Percentiles rank a stretch among this genome's conserved stretches.
Evolutionary conservation across 2,329 filamentous ascomycete genomes (phyloP).

Genomic region (Colletotrichum navitas): DNA sequence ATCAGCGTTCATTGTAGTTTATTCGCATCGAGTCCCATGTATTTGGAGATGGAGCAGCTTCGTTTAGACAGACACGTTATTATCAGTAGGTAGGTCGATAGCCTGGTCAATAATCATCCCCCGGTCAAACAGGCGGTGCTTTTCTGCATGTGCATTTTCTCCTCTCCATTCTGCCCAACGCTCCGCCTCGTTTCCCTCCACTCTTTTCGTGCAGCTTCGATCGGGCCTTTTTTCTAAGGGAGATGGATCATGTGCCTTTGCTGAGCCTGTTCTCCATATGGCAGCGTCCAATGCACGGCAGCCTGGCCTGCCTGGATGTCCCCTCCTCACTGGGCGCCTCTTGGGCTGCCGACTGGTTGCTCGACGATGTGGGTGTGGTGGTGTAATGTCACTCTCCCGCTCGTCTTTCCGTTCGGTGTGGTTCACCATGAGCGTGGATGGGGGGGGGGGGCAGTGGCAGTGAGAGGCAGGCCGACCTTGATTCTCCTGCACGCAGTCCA

Average conservation of each 20-base stretch:
- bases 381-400: not conserved
- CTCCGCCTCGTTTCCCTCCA: constrained; percentile 7
- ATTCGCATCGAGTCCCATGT: not conserved
- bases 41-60: not conserved
- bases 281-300: constrained; percentile 12
- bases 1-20: not conserved
- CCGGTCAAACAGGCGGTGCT: constrained; percentile 27
- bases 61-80: not conserved
- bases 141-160: constrained; percentile 11
- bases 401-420: not conserved
- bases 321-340: constrained; percentile 26
- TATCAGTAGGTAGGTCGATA: not conserved
- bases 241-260: not conserved
- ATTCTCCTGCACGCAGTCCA: not conserved
- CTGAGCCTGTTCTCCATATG: not conserved
- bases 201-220: constrained; percentile 32
- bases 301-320: constrained; percentile 33
- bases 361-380: not conserved
- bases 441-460: not conserved
- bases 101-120: not conserved
- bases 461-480: not conserved
- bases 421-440: not conserved
- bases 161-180: not conserved
- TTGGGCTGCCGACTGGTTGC: constrained; percentile 9
- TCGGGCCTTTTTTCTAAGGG: constrained; percentile 7